A percentile compares a stretch with the other conserved stretches of the same genome.
Evolutionary conservation across 2,329 filamentous ascomycete genomes (phyloP).

Genomic region (Dactylonectria estremocensis): DNA sequence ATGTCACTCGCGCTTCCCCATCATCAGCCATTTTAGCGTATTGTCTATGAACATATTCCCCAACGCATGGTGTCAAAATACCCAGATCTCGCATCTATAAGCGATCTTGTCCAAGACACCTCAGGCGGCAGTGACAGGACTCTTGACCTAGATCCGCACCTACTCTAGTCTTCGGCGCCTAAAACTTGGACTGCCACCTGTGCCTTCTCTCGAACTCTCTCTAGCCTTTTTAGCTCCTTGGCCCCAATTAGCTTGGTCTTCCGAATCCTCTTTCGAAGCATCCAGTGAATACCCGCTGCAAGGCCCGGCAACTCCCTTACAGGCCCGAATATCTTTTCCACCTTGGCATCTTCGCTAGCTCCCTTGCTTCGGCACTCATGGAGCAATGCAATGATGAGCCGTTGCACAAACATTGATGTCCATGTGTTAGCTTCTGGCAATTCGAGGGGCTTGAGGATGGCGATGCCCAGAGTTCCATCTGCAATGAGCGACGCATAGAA

Average conservation of each 20-base stretch:
- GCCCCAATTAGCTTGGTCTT: slow-evolving; percentile 71
- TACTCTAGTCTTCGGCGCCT: slow-evolving; percentile 34
- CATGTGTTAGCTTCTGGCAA: slow-evolving; percentile 83
- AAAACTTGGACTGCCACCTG: slow-evolving; percentile 48
- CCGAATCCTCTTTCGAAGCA: slow-evolving; percentile 81
- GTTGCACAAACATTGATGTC: slow-evolving; percentile 84
- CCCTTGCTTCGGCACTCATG: slow-evolving; percentile 69
- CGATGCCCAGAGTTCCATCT: slow-evolving; percentile 62
- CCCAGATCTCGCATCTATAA: background rate
- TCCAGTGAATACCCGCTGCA: slow-evolving; percentile 82
- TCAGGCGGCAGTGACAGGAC: background rate
- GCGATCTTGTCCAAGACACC: background rate
- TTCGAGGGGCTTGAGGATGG: slow-evolving; percentile 79
- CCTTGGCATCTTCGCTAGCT: slow-evolving; percentile 67
- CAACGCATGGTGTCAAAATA: background rate
- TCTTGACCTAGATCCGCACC: background rate
- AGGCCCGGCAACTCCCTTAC: slow-evolving; percentile 77
- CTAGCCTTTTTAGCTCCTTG: slow-evolving; percentile 64
- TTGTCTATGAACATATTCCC: background rate
- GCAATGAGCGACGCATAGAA: slow-evolving; percentile 68
- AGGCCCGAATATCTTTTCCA: slow-evolving; percentile 78
- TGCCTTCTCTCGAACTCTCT: slow-evolving; percentile 53
- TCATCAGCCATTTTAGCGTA: background rate
- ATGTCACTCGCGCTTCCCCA: background rate
- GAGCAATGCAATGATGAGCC: slow-evolving; percentile 83